Conservation (phyloP, 345 rosid genomes). For the Murraya paniculata region DNA sequence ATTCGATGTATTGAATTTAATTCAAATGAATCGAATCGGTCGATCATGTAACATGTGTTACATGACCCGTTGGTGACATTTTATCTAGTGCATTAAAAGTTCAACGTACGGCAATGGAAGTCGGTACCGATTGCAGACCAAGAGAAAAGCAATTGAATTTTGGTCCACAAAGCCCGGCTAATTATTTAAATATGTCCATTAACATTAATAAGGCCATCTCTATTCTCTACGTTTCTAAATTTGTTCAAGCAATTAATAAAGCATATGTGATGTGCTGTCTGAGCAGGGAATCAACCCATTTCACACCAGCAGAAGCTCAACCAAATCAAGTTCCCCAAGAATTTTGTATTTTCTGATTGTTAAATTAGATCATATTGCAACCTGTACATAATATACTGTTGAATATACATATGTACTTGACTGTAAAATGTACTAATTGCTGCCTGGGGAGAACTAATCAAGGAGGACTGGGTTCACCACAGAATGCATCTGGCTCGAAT, state of each 20-base stretch:
- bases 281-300: neutral
- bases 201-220: too few relatives aligned
- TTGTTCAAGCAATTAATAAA: neutral
- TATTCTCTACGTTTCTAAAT: neutral
- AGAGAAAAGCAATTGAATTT: too few relatives aligned
- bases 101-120: too few relatives aligned
- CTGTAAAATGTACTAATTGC: constrained; percentile 13
- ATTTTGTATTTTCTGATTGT: neutral
- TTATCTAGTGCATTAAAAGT: too few relatives aligned
- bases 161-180: too few relatives aligned
- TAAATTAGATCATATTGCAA: neutral
- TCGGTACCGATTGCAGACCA: too few relatives aligned
- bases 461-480: constrained; percentile 57
- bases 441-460: neutral
- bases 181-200: too few relatives aligned
- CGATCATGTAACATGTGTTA: neutral
- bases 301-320: neutral
- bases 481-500: constrained; percentile 87
- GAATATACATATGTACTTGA: neutral
- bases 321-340: neutral
- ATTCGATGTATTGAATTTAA: neutral
- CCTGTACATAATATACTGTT: constrained; percentile 4
- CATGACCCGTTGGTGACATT: neutral
- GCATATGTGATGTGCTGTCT: neutral
- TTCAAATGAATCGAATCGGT: neutral